Percentiles rank a stretch among this genome's conserved stretches.
Evolutionary conservation across 805 yeast species (phyloP).

Genomic region (Hanseniaspora occidentalis): DNA sequence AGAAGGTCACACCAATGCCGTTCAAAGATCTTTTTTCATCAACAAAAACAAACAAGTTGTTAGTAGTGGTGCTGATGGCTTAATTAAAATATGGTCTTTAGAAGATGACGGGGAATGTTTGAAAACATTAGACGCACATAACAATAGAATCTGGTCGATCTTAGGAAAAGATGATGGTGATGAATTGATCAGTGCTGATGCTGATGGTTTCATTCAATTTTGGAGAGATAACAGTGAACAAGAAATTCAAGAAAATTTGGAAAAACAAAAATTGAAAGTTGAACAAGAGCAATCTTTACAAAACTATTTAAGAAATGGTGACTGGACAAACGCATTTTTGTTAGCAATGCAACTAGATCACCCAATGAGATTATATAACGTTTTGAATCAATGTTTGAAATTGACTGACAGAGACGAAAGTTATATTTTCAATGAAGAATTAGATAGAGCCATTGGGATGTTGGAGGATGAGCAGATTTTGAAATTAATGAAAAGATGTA

Average conservation of each 20-base stretch:
- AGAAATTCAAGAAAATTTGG: conserved; percentile 37
- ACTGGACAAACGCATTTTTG: conserved; percentile 83
- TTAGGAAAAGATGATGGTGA: conserved; percentile 54
- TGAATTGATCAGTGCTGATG: conserved; percentile 76
- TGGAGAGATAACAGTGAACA: conserved; percentile 88
- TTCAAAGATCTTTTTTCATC: conserved; percentile 67
- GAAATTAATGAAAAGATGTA: conserved; percentile 54
- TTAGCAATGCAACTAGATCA: conserved; percentile 80
- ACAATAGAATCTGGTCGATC: conserved; percentile 89
- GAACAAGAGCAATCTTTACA: conserved; percentile 84
- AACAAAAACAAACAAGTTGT: conserved; percentile 55
- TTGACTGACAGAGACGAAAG: conserved; percentile 29
- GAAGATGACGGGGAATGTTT: conserved; percentile 57
- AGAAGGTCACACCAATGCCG: conserved; percentile 91
- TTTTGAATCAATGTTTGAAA: conserved; percentile 48
- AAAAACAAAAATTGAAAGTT: conserved; percentile 41
- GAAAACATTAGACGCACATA: conserved; percentile 84
- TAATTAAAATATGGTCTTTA: conserved; percentile 82
- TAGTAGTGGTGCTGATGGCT: conserved; percentile 84
- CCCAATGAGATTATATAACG: conserved; percentile 77
- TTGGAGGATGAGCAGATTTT: conserved; percentile 50
- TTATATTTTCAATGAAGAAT: conserved; percentile 27
- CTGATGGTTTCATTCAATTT: conserved; percentile 80
- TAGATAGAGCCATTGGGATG: conserved; percentile 50
- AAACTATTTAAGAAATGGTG: conserved; percentile 56